Conservation (phyloP, 148 eudicot species). For the Fagopyrum homotropicum region DNA sequence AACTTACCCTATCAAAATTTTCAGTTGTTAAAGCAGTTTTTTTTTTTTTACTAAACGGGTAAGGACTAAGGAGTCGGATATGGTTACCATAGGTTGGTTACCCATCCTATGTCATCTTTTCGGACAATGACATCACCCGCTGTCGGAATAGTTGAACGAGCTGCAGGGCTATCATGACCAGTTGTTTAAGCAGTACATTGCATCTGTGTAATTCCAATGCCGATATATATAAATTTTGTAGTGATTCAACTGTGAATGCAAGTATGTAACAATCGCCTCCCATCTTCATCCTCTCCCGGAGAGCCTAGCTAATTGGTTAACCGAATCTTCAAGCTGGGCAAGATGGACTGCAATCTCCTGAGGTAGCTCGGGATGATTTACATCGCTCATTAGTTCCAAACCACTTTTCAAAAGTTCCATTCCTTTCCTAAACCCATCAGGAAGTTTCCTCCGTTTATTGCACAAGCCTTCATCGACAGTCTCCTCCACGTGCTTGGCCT, state of each 20-base stretch:
- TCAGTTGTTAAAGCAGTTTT: too few relatives aligned
- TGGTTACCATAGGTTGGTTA: too few relatives aligned
- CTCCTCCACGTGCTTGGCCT: slow-evolving; percentile 28
- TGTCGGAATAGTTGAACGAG: too few relatives aligned
- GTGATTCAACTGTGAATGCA: not conserved
- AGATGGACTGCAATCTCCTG: slow-evolving; percentile 49
- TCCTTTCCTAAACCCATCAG: slow-evolving; percentile 55
- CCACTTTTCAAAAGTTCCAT: slow-evolving; percentile 75
- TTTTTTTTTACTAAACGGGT: too few relatives aligned
- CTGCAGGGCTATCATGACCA: too few relatives aligned
- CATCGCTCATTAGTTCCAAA: slow-evolving; percentile 43
- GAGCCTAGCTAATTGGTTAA: slow-evolving; percentile 50
- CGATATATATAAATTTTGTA: too few relatives aligned
- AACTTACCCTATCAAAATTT: too few relatives aligned
- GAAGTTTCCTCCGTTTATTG: slow-evolving; percentile 55
- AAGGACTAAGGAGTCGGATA: too few relatives aligned
- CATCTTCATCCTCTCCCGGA: slow-evolving; percentile 28
- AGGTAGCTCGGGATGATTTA: slow-evolving; percentile 34
- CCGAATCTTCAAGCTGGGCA: slow-evolving; percentile 51
- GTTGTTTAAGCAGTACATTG: too few relatives aligned
- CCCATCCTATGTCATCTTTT: too few relatives aligned
- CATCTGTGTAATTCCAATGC: too few relatives aligned
- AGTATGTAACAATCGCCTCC: not conserved
- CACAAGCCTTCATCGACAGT: slow-evolving; percentile 27
- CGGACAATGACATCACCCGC: too few relatives aligned